Percentiles rank a stretch among this genome's conserved stretches.
Conservation (phyloP, 352 stramenopile species). For the Pelagophyceae sp. region DNA sequence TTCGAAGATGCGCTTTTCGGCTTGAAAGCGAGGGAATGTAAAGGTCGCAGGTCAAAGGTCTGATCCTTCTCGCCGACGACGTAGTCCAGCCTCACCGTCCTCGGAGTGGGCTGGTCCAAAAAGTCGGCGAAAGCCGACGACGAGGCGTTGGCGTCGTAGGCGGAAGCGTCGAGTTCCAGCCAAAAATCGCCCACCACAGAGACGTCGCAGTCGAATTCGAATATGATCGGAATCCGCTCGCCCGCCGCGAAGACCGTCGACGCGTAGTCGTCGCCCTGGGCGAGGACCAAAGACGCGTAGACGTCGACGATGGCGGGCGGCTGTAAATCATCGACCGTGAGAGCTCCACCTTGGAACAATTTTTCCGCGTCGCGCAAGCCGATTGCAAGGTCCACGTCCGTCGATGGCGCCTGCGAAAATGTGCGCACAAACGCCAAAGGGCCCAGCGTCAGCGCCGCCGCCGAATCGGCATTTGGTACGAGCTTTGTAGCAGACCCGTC, state of each 20-base stretch:
- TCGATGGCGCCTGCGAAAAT: background rate
- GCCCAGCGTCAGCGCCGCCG: background rate
- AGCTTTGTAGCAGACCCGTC: background rate
- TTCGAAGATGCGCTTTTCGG: background rate
- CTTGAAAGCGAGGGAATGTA: background rate
- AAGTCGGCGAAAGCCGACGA: conserved; percentile 25
- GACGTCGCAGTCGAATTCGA: background rate
- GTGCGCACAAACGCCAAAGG: no score
- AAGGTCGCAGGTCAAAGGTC: background rate
- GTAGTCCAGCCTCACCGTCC: conserved; percentile 20
- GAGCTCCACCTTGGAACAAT: no score
- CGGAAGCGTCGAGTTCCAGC: background rate
- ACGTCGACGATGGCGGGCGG: background rate
- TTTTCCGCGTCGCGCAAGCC: background rate
- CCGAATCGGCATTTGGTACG: background rate
- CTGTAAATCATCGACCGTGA: no score
- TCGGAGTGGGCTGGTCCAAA: conserved; percentile 3
- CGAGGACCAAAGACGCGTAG: background rate
- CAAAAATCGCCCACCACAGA: background rate
- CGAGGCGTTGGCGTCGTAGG: background rate
- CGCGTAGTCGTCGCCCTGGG: background rate
- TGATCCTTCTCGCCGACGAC: conserved; percentile 10
- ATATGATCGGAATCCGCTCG: background rate
- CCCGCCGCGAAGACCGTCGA: background rate
- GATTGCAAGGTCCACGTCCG: background rate